Conservation (phyloP, 2,329 filamentous ascomycete species). For the Curvularia spicifera region DNA sequence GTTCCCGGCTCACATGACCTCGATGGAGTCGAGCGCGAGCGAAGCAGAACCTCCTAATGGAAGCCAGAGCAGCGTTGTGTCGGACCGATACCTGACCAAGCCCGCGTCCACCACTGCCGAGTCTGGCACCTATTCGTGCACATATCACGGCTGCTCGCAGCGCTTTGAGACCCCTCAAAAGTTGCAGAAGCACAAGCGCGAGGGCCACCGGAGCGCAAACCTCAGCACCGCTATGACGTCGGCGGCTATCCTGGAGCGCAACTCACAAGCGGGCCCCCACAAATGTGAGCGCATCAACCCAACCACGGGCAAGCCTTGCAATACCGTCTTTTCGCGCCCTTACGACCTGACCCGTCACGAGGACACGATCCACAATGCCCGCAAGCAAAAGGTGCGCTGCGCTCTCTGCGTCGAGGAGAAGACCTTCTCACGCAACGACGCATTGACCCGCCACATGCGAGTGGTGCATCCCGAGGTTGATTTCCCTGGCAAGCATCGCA, state of each 20-base stretch:
- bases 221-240: conserved; percentile 57
- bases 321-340: conserved; percentile 89
- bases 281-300: conserved; percentile 93
- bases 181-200: conserved; percentile 93
- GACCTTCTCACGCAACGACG: conserved; percentile 94
- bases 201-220: conserved; percentile 73
- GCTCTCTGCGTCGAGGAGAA: conserved; percentile 94
- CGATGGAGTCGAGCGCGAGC: conserved; percentile 67
- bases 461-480: conserved; percentile 92
- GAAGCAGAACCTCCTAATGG: conserved; percentile 56
- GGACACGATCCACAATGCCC: conserved; percentile 94
- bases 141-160: conserved; percentile 86
- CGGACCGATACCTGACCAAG: conserved; percentile 52
- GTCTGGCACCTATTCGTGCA: conserved; percentile 92
- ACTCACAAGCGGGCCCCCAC: conserved; percentile 91
- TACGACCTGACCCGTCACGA: conserved; percentile 97
- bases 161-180: conserved; percentile 87
- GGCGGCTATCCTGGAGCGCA: conserved; percentile 65
- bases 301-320: conserved; percentile 92
- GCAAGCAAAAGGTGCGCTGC: conserved; percentile 94
- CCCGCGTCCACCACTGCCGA: conserved; percentile 73
- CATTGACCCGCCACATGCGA: conserved; percentile 89
- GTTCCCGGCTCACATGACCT: conserved; percentile 65
- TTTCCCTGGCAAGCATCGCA: conserved; percentile 70
- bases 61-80: conserved; percentile 48